A percentile compares a stretch with the other conserved stretches of the same genome.
phyloP scores from a whole-genome alignment of 2,329 filamentous ascomycete genomes.

The Ascochyta clinopodiicola region DNA sequence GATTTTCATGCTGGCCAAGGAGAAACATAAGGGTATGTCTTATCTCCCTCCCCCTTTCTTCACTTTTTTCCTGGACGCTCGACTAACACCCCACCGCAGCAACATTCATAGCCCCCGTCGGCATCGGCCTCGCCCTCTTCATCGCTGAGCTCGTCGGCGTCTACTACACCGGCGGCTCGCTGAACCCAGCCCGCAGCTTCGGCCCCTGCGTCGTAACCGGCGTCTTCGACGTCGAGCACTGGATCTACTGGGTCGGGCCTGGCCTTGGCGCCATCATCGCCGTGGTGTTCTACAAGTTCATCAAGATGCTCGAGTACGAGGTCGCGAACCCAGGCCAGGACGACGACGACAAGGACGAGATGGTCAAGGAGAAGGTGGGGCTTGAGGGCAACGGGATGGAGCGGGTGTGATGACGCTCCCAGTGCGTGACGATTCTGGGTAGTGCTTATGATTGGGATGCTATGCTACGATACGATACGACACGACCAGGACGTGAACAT shows the following conservation, averaged over 20 bases:
- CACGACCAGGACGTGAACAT: too few relatives aligned
- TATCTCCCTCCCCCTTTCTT: too few relatives aligned
- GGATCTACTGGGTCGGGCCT: slow-evolving; percentile 60
- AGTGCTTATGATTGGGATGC: not conserved
- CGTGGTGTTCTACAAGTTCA: slow-evolving; percentile 57
- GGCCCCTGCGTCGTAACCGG: slow-evolving; percentile 53
- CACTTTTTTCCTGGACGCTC: not conserved
- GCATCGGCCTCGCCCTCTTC: slow-evolving; percentile 75
- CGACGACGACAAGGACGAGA: slow-evolving; percentile 36
- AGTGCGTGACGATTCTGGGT: not conserved
- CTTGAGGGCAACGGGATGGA: slow-evolving; percentile 11
- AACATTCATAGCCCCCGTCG: slow-evolving; percentile 73
- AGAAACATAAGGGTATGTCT: slow-evolving; percentile 65
- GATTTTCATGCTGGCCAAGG: slow-evolving; percentile 67
- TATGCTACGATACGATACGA: not conserved
- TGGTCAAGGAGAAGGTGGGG: slow-evolving; percentile 22
- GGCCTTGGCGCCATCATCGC: slow-evolving; percentile 54
- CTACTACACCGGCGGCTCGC: slow-evolving; percentile 55
- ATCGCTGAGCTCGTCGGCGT: slow-evolving; percentile 62
- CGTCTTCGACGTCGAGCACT: slow-evolving; percentile 53
- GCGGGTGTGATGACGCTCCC: slow-evolving; percentile 1
- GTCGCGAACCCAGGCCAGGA: slow-evolving; percentile 48
- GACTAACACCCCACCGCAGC: slow-evolving; percentile 51
- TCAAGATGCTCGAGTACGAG: slow-evolving; percentile 52
- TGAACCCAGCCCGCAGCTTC: slow-evolving; percentile 56